Evolutionary conservation across 371 early-diverging fungal species (phyloP).

Genomic region (Mucor indicus): DNA sequence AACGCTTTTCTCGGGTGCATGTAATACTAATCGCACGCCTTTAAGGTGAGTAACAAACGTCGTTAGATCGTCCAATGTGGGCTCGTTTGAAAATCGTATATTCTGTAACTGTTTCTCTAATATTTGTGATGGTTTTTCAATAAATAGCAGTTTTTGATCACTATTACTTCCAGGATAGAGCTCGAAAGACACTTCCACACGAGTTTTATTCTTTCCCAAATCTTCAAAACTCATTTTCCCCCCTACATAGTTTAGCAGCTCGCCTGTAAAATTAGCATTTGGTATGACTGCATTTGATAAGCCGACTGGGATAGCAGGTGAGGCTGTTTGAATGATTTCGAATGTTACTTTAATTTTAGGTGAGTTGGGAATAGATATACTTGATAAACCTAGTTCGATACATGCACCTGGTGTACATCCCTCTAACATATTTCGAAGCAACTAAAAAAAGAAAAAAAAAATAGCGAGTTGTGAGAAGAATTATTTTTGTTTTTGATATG

Average conservation of each 20-base stretch:
- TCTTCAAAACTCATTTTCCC: conserved; percentile 42
- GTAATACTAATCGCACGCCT: conserved; percentile 40
- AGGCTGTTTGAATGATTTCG: conserved; percentile 50
- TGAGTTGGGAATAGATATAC: conserved; percentile 18
- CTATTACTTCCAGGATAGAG: conserved; percentile 26
- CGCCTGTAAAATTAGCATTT: conserved; percentile 50
- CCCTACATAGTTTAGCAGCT: conserved; percentile 48
- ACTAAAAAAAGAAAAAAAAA: conserved; percentile 24
- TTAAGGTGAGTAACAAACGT: conserved; percentile 38
- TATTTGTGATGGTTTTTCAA: conserved; percentile 24
- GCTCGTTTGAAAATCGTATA: conserved; percentile 46
- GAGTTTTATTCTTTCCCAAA: conserved; percentile 31
- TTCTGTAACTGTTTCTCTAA: conserved; percentile 20
- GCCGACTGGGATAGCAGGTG: conserved; percentile 34
- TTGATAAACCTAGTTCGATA: conserved; percentile 56
- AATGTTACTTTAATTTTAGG: conserved; percentile 33
- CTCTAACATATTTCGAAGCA: conserved; percentile 56
- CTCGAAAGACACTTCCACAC: conserved; percentile 38
- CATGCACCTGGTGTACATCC: conserved; percentile 60
- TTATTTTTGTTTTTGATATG: no score
- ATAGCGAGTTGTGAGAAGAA: background rate
- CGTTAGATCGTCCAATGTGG: conserved; percentile 45
- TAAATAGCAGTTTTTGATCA: conserved; percentile 12
- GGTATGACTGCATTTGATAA: conserved; percentile 27
- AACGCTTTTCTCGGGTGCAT: conserved; percentile 46